Base-by-base conservation (phyloP, 1,284 basidiomycete genomes). In the Puccinia hordei region DNA sequence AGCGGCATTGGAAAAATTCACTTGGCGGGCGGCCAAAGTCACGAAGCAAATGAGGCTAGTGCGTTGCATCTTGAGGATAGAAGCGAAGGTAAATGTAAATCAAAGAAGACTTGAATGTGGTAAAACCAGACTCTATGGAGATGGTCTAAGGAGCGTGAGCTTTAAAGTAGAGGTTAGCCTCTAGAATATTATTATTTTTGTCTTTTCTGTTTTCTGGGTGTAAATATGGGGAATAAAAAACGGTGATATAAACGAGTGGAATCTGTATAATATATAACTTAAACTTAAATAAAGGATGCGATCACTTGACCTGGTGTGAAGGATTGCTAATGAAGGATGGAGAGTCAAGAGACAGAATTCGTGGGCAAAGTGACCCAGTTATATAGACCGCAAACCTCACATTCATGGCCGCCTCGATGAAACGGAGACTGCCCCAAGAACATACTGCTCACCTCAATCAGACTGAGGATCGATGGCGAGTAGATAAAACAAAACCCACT, bases 1-100 rank as follows among this genome's bases (percentile, higher is more conserved):
- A 35, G 68, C 68, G 33, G 68, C 68, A 71, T 49, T 38, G 6
- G 68, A 49, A 71, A 71, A 30, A 15, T 10, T 53, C 1, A 53
- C 46, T 53, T 71, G 68, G n/a, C 68, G 68, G 51, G 68, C 68
- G 33, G 68, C 68, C 22, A 71, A 71, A 71, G 68, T 44, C 46
- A 71, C 68, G 27, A 71, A 53, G 17, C 68, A 51, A 30, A 71
- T 33, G 5, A 71, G 49, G 27, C 19, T 35, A 46, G 68, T 35
- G 68, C 68, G 68, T 22, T 71, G 68, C 68, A 71, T 71, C 33
- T 49, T 71, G 51, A 19, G 22, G 53, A 13, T 33, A 71, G 17
- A 33, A 30, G 46, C 53, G 53, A 24, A 15, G 24, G 33, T 19
- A 44, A 33, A 53, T 24, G 17, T 22, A 13, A 24, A 69, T 15